phyloP scores from a whole-genome alignment of 1,139 yeast species.

The Yamadazyma triangularis region DNA sequence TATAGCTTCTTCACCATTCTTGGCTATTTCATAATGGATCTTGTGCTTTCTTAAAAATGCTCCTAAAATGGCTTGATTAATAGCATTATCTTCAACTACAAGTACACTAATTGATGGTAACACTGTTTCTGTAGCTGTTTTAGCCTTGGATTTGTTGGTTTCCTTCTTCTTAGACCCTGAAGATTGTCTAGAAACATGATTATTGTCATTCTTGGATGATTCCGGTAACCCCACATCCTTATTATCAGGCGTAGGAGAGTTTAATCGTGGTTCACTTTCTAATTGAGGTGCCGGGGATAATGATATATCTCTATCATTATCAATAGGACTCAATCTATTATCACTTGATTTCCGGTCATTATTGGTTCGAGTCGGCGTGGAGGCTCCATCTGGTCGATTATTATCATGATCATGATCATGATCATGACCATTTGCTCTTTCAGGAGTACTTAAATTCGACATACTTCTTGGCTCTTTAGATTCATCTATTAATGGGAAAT shows the following conservation, averaged over 20 bases:
- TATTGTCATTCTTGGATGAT: no score
- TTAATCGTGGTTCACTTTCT: background rate
- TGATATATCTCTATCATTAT: background rate
- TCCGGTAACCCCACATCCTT: background rate
- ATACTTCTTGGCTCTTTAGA: background rate
- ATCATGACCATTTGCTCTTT: no score
- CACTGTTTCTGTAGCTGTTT: conserved; percentile 27
- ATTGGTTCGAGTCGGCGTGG: background rate
- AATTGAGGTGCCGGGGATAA: background rate
- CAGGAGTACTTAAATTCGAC: background rate
- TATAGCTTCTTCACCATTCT: conserved; percentile 88
- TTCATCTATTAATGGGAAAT: background rate
- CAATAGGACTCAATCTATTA: no score
- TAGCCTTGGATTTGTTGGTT: conserved; percentile 4
- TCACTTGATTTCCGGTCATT: background rate
- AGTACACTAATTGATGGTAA: conserved; percentile 82
- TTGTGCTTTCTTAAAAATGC: conserved; percentile 86
- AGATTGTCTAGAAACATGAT: conserved; percentile 8
- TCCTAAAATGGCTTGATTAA: conserved; percentile 88
- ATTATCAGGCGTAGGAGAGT: background rate
- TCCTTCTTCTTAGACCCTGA: conserved; percentile 11
- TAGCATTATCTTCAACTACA: conserved; percentile 94
- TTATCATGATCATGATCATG: background rate
- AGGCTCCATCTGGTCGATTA: background rate
- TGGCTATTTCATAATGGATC: conserved; percentile 81